Evolutionary conservation across 108 stramenopile species (phyloP), one percentile per base, ranked within the genome.

Genomic region (Schizochytrium sp.): DNA sequence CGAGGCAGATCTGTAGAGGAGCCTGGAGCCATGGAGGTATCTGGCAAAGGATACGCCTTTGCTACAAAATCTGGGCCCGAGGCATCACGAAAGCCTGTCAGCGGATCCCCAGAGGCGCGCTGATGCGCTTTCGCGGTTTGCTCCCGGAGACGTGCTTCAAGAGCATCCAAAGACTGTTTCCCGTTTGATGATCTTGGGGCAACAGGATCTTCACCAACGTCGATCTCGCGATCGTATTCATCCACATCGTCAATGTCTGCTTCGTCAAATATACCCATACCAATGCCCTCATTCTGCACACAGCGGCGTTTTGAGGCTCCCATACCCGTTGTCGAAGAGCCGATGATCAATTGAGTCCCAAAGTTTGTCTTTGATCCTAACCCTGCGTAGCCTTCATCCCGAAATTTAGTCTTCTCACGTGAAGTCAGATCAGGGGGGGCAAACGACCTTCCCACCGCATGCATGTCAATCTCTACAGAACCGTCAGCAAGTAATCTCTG

Each of bases 221-320:
- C 64, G 19, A 69, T 7, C 19, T 2, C 28, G 42, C 10, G 10
- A 44, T 69, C 64, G 2, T 69, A 69, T 15, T 38, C 64, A 8
- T 69, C 64, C 1, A 69, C 15, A 44, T 69, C 64, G 28, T 69
- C 64, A 69, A 69, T 69, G 64, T 69, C 64, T 44, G 19, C 64
- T 38, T 69, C 64, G 15, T 69, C 64, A 38, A 69, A 69, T 0
- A 69, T 15, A 15, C 64, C 64, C 12, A 69, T 44, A 15, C 64
- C 64, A 1, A 69, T 69, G 7, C 64, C 64, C 64, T 69, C 64
- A 15, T 69, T 69, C 64, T 44, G 42, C 2, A 38, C 42, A 69
- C 15, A 44, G 28, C 64, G 64, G 42, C 5, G 10, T 44, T 15
- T 69, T 1, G 19, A 17, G 28, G 59, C 59, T 1, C 59, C 59